Evolutionary conservation across 2,329 filamentous ascomycete species (phyloP).

Genomic region (Graphium sp.): DNA sequence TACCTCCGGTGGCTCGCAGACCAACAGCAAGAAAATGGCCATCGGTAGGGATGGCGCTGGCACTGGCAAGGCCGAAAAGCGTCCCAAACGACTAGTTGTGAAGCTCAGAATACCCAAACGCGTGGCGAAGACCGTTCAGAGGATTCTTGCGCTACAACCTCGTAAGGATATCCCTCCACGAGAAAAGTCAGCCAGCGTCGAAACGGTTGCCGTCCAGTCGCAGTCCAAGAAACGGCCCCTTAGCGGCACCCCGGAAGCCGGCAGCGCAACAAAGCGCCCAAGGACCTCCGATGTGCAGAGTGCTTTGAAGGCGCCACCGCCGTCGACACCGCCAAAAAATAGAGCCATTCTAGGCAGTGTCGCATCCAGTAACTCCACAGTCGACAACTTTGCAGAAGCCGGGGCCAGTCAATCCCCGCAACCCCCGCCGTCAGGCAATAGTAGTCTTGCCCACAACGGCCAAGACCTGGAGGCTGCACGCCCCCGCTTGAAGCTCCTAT

Average conservation of each 20-base stretch:
- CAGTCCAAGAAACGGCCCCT: constrained; percentile 27
- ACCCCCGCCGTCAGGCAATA: constrained; percentile 1
- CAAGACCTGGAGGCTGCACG: background rate
- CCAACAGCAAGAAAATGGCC: background rate
- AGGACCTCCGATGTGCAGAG: constrained; percentile 21
- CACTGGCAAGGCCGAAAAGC: constrained; percentile 1
- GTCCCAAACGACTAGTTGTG: constrained; percentile 19
- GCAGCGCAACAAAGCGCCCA: constrained; percentile 23
- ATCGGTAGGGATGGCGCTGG: constrained; percentile 1
- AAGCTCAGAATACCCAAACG: constrained; percentile 30
- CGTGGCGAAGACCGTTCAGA: constrained; percentile 23
- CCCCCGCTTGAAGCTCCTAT: constrained; percentile 6
- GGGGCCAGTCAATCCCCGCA: constrained; percentile 14
- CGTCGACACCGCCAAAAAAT: constrained; percentile 35
- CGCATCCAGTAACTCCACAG: constrained; percentile 36
- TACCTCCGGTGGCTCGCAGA: no score
- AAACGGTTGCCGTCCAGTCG: constrained; percentile 23
- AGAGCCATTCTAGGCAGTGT: constrained; percentile 27
- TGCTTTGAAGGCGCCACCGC: constrained; percentile 19
- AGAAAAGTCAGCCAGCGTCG: constrained; percentile 23
- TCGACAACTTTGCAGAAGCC: constrained; percentile 32
- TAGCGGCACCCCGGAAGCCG: constrained; percentile 14
- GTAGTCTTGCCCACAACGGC: background rate
- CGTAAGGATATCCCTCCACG: no score
- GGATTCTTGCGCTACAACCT: constrained; percentile 26